Percentiles rank a stretch among this genome's conserved stretches.
Conservation (phyloP, 108 stramenopile species). For the Asterionellopsis glacialis region DNA sequence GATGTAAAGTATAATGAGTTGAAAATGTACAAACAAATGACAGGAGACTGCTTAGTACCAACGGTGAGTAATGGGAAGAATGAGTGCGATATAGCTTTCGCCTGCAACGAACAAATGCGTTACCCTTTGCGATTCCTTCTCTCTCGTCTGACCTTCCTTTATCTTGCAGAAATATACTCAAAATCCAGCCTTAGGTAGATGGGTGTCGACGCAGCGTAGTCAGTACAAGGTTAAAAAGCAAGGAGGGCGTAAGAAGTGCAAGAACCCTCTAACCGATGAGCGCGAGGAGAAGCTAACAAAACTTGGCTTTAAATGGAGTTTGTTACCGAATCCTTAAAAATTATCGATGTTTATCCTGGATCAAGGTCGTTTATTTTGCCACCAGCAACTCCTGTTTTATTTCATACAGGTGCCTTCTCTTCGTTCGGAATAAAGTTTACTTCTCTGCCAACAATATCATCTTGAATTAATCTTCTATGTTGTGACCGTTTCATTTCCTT, state of each 20-base stretch:
- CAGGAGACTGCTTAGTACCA: slow-evolving; percentile 8
- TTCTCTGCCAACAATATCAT: no score
- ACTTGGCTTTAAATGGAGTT: background rate
- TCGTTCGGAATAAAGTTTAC: no score
- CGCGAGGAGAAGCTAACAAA: background rate
- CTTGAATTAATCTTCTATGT: no score
- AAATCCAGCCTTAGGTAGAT: slow-evolving; percentile 36
- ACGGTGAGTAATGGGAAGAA: background rate
- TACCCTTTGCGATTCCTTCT: no score
- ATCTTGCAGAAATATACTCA: slow-evolving; percentile 32
- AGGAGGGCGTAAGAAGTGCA: slow-evolving; percentile 5
- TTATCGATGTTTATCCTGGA: background rate
- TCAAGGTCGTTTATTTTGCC: no score
- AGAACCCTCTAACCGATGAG: background rate
- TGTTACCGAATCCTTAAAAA: background rate
- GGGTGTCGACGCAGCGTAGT: slow-evolving; percentile 41
- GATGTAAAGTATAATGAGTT: background rate
- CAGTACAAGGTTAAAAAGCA: slow-evolving; percentile 39
- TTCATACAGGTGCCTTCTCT: no score
- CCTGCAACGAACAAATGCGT: no score
- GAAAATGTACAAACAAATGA: background rate
- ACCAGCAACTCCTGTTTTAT: no score
- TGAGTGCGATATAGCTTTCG: no score
- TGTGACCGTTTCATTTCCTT: no score
- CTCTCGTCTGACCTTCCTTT: no score